Evolutionary conservation across 1,284 basidiomycete genomes (phyloP).

Genomic region (Pyrrhoderma noxium): DNA sequence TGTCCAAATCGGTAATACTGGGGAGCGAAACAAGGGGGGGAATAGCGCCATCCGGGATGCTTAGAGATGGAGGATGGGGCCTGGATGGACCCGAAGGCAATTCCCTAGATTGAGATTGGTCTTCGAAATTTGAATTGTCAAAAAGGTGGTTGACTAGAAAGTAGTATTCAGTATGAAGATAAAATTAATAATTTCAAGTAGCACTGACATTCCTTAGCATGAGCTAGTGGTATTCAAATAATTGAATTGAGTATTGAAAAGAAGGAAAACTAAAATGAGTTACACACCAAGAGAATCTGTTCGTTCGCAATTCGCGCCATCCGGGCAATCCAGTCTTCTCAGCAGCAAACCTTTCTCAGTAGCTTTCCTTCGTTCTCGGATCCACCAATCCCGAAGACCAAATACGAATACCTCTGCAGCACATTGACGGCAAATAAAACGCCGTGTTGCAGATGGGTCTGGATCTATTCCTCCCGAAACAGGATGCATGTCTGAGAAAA

Average conservation of each 20-base stretch:
- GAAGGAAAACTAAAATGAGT: neutral
- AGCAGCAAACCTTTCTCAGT: conserved; percentile 45
- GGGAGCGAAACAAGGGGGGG: neutral
- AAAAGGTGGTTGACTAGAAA: conserved; percentile 16
- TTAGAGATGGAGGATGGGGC: neutral
- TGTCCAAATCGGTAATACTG: too few species aligned
- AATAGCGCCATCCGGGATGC: neutral
- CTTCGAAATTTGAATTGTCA: neutral
- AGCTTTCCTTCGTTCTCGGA: conserved; percentile 63
- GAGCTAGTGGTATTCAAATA: conserved; percentile 33
- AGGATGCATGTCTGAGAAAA: conserved; percentile 59
- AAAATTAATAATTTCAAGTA: neutral
- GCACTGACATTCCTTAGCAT: conserved; percentile 62
- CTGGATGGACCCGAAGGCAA: neutral
- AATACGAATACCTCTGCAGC: conserved; percentile 65
- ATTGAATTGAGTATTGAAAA: neutral
- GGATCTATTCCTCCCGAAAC: conserved; percentile 45
- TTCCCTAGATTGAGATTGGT: neutral
- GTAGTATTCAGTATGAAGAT: neutral
- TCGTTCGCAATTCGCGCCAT: conserved; percentile 45
- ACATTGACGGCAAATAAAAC: conserved; percentile 58
- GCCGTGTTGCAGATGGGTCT: conserved; percentile 46
- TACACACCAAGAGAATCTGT: conserved; percentile 59
- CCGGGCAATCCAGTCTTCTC: conserved; percentile 54
- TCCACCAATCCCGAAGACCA: conserved; percentile 74